phyloP scores from a whole-genome alignment of 192 early-diverging fungal genomes.

The Linnemannia exigua region DNA sequence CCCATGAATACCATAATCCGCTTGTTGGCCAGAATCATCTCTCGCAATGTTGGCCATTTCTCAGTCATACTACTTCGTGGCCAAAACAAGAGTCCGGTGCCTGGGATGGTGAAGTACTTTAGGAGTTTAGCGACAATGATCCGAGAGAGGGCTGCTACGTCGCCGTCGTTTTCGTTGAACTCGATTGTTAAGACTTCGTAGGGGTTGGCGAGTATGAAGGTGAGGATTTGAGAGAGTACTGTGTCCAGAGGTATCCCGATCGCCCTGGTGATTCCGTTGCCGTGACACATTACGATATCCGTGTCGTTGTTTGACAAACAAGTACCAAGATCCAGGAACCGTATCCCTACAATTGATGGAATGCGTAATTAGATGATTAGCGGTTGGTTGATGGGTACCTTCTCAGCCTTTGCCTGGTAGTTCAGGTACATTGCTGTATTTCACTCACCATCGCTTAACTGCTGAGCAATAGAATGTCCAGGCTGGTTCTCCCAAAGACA shows the following conservation, averaged over 20 bases:
- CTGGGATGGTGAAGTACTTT: slow-evolving; percentile 45
- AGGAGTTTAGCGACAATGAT: slow-evolving; percentile 36
- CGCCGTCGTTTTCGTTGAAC: slow-evolving; percentile 56
- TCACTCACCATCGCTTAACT: slow-evolving; percentile 57
- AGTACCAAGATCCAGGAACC: slow-evolving; percentile 57
- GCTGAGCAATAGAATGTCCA: slow-evolving; percentile 39
- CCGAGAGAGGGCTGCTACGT: background rate
- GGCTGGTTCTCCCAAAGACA: slow-evolving; percentile 62
- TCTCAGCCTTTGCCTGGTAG: too few species aligned
- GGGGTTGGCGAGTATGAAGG: slow-evolving; percentile 52
- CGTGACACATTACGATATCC: slow-evolving; percentile 54
- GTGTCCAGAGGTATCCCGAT: slow-evolving; percentile 44
- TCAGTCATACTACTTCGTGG: background rate
- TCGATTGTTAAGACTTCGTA: slow-evolving; percentile 58
- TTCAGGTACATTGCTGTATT: background rate
- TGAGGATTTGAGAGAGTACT: slow-evolving; percentile 31
- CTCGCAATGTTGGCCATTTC: slow-evolving; percentile 46
- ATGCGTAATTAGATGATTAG: too few species aligned
- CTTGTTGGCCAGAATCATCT: slow-evolving; percentile 56
- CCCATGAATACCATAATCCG: slow-evolving; percentile 54
- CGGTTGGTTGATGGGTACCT: too few species aligned
- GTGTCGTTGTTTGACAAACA: slow-evolving; percentile 49
- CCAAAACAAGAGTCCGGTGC: slow-evolving; percentile 33
- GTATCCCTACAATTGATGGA: slow-evolving; percentile 55
- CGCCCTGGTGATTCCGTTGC: slow-evolving; percentile 26